Conservation (phyloP, 805 yeast species). For the Ogataea haglerorum region DNA sequence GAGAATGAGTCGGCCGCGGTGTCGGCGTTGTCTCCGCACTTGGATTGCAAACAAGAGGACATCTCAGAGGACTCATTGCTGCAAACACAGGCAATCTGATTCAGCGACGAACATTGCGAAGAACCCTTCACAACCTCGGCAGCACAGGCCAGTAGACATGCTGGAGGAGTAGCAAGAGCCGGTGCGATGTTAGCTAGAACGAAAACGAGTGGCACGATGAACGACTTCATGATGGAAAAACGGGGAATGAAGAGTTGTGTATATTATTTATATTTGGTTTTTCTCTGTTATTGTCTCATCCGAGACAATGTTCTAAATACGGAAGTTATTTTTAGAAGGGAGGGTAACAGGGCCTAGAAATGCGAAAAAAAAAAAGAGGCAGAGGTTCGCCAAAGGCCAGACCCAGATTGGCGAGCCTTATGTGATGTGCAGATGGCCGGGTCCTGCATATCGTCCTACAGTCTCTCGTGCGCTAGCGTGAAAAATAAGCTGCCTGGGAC, state of each 20-base stretch:
- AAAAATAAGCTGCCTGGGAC: no score
- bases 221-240: constrained; percentile 20
- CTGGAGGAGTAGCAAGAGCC: constrained; percentile 72
- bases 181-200: constrained; percentile 41
- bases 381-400: no score
- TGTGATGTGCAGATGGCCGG: no score
- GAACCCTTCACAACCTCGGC: constrained; percentile 58
- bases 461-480: no score
- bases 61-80: constrained; percentile 49
- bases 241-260: constrained; percentile 2
- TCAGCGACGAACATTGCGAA: constrained; percentile 53
- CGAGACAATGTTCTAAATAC: constrained; percentile 4
- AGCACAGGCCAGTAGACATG: constrained; percentile 88
- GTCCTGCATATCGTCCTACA: no score
- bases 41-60: constrained; percentile 57
- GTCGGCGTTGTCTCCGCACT: constrained; percentile 62
- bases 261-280: constrained; percentile 2
- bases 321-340: constrained; percentile 10
- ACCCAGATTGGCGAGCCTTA: no score
- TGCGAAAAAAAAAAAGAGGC: no score
- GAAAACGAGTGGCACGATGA: constrained; percentile 23
- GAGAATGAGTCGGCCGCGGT: constrained; percentile 60
- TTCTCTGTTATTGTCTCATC: constrained; percentile 1
- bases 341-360: constrained; percentile 5
- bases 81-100: constrained; percentile 69